Conservation (phyloP, 352 stramenopile genomes). For the Peronospora tabacina region DNA sequence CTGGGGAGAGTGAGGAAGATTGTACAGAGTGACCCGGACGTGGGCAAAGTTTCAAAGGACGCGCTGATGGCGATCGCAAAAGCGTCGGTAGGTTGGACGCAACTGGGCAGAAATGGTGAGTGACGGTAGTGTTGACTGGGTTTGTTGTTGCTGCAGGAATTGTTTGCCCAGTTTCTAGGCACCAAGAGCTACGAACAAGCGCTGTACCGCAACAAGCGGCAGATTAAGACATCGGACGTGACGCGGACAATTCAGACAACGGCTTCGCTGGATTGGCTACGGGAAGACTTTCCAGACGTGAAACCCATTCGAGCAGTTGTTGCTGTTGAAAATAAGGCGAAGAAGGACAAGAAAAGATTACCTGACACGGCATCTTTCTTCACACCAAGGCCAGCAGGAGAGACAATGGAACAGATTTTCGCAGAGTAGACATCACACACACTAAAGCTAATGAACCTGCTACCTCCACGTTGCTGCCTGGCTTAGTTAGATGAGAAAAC, state of each 20-base stretch:
- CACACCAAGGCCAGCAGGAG: constrained; percentile 14
- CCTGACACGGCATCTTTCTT: constrained; percentile 51
- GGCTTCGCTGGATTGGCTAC: constrained; percentile 72
- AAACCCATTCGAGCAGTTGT: constrained; percentile 21
- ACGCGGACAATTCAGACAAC: constrained; percentile 72
- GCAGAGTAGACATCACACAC: constrained; percentile 13
- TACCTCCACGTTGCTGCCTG: neutral
- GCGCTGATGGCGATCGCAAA: constrained; percentile 89
- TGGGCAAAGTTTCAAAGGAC: constrained; percentile 89
- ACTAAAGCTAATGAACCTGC: constrained; percentile 9
- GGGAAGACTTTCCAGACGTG: constrained; percentile 74
- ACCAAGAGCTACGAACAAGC: constrained; percentile 85
- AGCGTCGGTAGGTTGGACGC: constrained; percentile 53
- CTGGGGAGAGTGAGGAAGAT: constrained; percentile 88
- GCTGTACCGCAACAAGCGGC: constrained; percentile 74
- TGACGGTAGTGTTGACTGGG: neutral
- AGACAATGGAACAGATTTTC: constrained; percentile 3
- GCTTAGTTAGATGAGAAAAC: constrained; percentile 14
- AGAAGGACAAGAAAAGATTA: constrained; percentile 18
- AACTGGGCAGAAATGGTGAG: neutral
- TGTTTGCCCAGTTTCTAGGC: constrained; percentile 86
- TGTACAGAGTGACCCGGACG: constrained; percentile 88
- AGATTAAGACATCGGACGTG: constrained; percentile 73
- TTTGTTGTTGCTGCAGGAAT: constrained; percentile 44
- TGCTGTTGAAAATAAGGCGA: constrained; percentile 15